Evolutionary conservation across 2,329 filamentous ascomycete species (phyloP).

Genomic region (Hypoxylon sp.): DNA sequence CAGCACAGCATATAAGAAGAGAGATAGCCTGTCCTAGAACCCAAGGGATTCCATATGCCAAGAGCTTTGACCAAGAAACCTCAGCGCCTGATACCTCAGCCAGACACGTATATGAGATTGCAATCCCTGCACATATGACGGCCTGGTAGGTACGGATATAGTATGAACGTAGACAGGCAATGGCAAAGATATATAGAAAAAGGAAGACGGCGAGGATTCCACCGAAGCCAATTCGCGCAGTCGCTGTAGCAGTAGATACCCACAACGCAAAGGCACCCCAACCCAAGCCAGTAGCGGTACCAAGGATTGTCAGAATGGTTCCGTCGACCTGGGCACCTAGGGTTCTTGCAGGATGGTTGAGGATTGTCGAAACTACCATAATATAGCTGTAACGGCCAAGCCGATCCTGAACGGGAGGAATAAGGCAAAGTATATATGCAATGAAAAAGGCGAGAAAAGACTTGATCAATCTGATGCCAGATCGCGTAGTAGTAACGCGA

Average conservation of each 20-base stretch:
- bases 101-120: slow-evolving; percentile 62
- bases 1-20: slow-evolving; percentile 55
- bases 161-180: slow-evolving; percentile 63
- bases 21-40: slow-evolving; percentile 62
- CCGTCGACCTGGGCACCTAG: slow-evolving; percentile 67
- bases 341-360: slow-evolving; percentile 66
- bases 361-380: slow-evolving; percentile 63
- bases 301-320: slow-evolving; percentile 60
- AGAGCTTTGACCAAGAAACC: slow-evolving; percentile 60
- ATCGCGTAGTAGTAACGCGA: slow-evolving; percentile 56
- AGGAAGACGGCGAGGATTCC: slow-evolving; percentile 65
- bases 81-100: slow-evolving; percentile 55
- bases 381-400: slow-evolving; percentile 64
- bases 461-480: slow-evolving; percentile 61
- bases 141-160: slow-evolving; percentile 65
- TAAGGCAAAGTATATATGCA: slow-evolving; percentile 63
- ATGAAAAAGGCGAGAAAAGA: slow-evolving; percentile 65
- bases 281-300: slow-evolving; percentile 61
- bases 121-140: slow-evolving; percentile 63
- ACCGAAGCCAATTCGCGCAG: slow-evolving; percentile 59
- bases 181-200: slow-evolving; percentile 59
- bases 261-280: slow-evolving; percentile 64
- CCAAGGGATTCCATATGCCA: slow-evolving; percentile 64
- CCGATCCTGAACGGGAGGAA: slow-evolving; percentile 58
- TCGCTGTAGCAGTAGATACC: slow-evolving; percentile 59